These are phyloP conservation scores for Bjerkandera adusta DNA, from an alignment of 1,284 basidiomycete genomes.

Conservation along the genomic window DNA sequence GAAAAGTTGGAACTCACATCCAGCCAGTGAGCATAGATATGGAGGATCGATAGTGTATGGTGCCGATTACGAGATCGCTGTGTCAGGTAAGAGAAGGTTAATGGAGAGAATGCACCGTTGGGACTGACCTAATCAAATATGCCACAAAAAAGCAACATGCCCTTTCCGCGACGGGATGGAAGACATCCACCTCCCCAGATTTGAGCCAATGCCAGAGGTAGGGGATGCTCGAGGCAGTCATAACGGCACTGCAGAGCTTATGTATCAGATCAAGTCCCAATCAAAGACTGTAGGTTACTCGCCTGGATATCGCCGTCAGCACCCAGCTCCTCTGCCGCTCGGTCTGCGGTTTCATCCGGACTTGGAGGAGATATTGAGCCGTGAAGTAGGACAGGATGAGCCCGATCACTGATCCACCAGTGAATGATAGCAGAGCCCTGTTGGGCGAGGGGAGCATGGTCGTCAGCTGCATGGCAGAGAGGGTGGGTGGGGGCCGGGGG, in stretches of 20 bases:
- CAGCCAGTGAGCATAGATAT: conserved; percentile 14
- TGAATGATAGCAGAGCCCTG: conserved; percentile 1
- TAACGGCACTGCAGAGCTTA: conserved; percentile 7
- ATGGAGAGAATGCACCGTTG: not conserved
- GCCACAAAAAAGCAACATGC: conserved; percentile 12
- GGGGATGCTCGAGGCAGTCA: conserved; percentile 9
- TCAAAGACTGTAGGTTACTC: not conserved
- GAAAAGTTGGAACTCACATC: conserved; percentile 9
- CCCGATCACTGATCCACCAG: not conserved
- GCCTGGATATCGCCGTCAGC: conserved; percentile 13
- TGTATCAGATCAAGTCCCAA: not conserved
- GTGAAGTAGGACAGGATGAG: conserved; percentile 9
- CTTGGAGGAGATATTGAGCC: not conserved
- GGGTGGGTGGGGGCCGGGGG: not conserved
- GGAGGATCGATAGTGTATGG: conserved; percentile 10
- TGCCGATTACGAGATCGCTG: conserved; percentile 12
- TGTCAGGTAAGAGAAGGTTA: not conserved
- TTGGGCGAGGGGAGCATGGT: not conserved
- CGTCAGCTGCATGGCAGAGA: not conserved
- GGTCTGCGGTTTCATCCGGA: conserved; percentile 1
- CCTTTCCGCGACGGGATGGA: conserved; percentile 5
- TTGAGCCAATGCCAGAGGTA: conserved; percentile 7
- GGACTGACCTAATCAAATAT: conserved; percentile 11
- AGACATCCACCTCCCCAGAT: not conserved
- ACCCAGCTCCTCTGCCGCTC: conserved; percentile 15